Evolutionary conservation across 345 rosid genomes (phyloP).

Genomic region (Durio zibethinus): DNA sequence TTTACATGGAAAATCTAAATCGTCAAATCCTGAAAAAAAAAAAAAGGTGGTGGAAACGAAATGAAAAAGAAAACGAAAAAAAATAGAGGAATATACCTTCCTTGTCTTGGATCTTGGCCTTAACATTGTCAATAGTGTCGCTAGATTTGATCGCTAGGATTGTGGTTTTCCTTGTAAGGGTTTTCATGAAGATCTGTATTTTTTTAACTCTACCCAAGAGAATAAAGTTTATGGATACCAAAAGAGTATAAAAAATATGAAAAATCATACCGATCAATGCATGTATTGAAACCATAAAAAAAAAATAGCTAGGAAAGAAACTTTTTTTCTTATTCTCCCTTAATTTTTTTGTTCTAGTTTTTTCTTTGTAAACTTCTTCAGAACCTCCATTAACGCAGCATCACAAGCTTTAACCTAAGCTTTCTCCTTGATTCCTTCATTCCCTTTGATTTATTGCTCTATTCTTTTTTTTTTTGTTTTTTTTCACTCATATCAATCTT

Average conservation of each 20-base stretch:
- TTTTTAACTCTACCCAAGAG: constrained; percentile 5
- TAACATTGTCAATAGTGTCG: constrained; percentile 69
- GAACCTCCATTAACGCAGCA: constrained; percentile 37
- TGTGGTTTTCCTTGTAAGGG: constrained; percentile 64
- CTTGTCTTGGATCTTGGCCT: constrained; percentile 74
- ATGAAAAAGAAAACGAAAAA: not conserved
- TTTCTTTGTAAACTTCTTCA: constrained; percentile 32
- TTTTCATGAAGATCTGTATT: constrained; percentile 74
- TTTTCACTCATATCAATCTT: no score
- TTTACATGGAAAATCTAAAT: not conserved
- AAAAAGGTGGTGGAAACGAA: not conserved
- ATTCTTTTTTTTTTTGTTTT: no score
- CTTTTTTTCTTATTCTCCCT: no score
- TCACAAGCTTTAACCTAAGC: constrained; percentile 57
- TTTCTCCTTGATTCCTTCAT: constrained; percentile 53
- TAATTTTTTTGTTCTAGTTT: no score
- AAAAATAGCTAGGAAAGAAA: no score
- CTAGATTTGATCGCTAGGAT: constrained; percentile 68
- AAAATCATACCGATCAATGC: no score
- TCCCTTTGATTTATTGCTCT: no score
- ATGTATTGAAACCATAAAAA: no score
- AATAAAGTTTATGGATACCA: no score
- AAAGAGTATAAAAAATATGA: no score
- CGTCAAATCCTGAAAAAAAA: not conserved
- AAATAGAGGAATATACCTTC: constrained; percentile 31